Conservation (phyloP, 176 grass and related monocot species). For the Typha latifolia region DNA sequence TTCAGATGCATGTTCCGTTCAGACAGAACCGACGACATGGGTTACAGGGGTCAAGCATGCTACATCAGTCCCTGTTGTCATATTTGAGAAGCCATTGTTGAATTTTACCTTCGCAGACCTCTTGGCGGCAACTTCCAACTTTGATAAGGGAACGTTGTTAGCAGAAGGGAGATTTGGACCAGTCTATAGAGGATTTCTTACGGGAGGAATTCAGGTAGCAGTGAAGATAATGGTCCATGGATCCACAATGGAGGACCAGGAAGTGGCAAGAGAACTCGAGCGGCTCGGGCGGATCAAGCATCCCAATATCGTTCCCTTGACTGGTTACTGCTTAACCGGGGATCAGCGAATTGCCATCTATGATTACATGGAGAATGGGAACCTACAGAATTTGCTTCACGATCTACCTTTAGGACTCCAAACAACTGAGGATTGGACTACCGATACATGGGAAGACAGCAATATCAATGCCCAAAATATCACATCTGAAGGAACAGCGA, state of each 20-base stretch:
- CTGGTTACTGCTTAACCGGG: slow-evolving; percentile 82
- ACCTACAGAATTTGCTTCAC: slow-evolving; percentile 83
- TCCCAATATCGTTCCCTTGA: slow-evolving; percentile 76
- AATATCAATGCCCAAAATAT: slow-evolving; percentile 34
- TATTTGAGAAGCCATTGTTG: slow-evolving; percentile 91
- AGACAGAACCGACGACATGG: slow-evolving; percentile 85
- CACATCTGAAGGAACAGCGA: slow-evolving; percentile 52
- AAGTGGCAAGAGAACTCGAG: slow-evolving; percentile 73
- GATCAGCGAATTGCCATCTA: slow-evolving; percentile 89
- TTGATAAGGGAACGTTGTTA: slow-evolving; percentile 80
- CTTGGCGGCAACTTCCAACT: slow-evolving; percentile 69
- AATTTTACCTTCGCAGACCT: slow-evolving; percentile 81
- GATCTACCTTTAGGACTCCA: slow-evolving; percentile 81
- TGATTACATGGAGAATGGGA: slow-evolving; percentile 96
- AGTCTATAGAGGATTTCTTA: slow-evolving; percentile 82
- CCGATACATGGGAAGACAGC: slow-evolving; percentile 90
- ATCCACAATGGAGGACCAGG: slow-evolving; percentile 52
- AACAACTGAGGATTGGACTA: slow-evolving; percentile 89
- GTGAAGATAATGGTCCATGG: slow-evolving; percentile 83
- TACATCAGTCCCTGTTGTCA: slow-evolving; percentile 77
- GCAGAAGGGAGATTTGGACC: slow-evolving; percentile 88
- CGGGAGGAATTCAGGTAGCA: slow-evolving; percentile 70
- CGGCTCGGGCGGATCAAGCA: slow-evolving; percentile 82
- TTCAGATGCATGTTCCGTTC: slow-evolving; percentile 74
- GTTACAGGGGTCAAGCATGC: slow-evolving; percentile 85